These are phyloP conservation scores for Boehmeria nivea DNA, from an alignment of 306 rosid species.

Conservation along the genomic window DNA sequence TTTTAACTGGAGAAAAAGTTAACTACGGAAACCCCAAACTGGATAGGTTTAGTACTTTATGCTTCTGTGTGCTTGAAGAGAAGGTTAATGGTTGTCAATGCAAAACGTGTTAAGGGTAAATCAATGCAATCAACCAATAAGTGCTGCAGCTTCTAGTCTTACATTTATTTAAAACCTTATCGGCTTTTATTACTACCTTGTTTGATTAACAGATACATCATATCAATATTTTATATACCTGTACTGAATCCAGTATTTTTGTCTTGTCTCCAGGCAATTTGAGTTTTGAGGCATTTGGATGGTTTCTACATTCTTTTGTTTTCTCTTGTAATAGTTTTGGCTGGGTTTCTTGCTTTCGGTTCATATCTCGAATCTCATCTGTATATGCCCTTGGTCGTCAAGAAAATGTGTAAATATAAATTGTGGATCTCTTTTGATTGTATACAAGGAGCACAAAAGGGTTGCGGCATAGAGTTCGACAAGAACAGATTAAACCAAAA, in stretches of 20 bases:
- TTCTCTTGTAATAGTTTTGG: constrained; percentile 20
- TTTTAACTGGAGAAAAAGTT: too few species aligned
- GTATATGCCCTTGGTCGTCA: constrained; percentile 47
- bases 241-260: background rate
- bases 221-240: background rate
- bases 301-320: constrained; percentile 26
- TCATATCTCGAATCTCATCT: constrained; percentile 31
- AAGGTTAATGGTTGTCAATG: too few species aligned
- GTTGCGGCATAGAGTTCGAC: constrained; percentile 36
- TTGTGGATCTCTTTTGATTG: constrained; percentile 29
- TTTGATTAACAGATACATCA: too few species aligned
- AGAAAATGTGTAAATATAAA: constrained; percentile 59
- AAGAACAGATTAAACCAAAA: background rate
- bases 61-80: too few species aligned
- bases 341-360: constrained; percentile 25
- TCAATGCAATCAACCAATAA: too few species aligned
- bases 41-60: too few species aligned
- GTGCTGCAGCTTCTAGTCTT: too few species aligned
- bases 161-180: too few species aligned
- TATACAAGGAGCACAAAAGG: constrained; percentile 24
- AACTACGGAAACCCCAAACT: too few species aligned
- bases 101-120: too few species aligned
- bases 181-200: too few species aligned
- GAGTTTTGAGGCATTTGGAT: constrained; percentile 34
- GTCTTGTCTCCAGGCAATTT: constrained; percentile 39